Evolutionary conservation across 352 stramenopile genomes (phyloP), one percentile per base, ranked within the genome.

Genomic region (Thalassiosira livingstoniorum): DNA sequence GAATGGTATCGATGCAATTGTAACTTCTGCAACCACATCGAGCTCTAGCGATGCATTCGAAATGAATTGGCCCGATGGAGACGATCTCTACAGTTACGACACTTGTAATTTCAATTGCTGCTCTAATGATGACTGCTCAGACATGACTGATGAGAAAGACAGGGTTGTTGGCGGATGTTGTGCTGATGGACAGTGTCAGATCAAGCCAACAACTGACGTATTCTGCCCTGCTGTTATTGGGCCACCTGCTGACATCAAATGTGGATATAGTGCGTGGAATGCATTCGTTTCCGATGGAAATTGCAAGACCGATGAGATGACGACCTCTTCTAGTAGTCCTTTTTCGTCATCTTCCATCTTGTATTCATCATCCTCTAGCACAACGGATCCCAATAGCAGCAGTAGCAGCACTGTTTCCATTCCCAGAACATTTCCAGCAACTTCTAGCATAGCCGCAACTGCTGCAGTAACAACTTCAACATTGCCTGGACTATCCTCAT

Each of bases 41-140:
- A 51, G 42, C 10, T 51, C 42, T 10, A 18, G 42, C 42, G 18
- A 18, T 51, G 42, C 10, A 51, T 18, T 51, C 10, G 42, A 10
- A 18, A 18, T 18, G 10, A 10, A 18, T 51, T 29, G 11, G 11
- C n/a, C 47, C 47, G 21, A n/a, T 15, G n/a, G 11, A 27, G n/a
- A 27, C n/a, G 21, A 58, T 5, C 11, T 58, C 11, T 27, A 11
- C 27, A n/a, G 27, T 58, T 58, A 58, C 47, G 10, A 11, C 4
- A 58, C 4, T 23, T 58, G 47, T 23, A 58, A 58, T 58, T 58
- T 58, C 47, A 5, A 15, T 5, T 58, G 47, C 47, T 58, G 47
- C 47, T 29, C 11, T 27, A 58, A 58, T 29, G n/a, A 4, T 5
- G 21, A 58, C 21, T 58, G 47, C 27, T 7, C 4, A 7, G 21